Conservation (phyloP, 768 basidiomycete species). For the Termitomyces sp. region DNA sequence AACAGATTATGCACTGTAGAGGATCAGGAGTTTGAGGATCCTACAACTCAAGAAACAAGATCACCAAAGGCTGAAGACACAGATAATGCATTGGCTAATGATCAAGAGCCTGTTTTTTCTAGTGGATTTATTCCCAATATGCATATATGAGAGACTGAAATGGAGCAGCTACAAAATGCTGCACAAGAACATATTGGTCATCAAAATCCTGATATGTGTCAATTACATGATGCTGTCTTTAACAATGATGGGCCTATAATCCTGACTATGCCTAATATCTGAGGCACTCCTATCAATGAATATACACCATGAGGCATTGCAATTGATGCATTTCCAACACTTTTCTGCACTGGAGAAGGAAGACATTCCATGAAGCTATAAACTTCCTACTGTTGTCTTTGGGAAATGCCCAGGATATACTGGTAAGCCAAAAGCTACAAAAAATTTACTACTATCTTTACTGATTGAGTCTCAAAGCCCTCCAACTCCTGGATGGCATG, state of each 20-base stretch:
- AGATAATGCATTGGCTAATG: neutral
- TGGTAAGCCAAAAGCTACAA: too few species aligned
- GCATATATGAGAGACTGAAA: too few species aligned
- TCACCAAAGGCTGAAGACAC: constrained; percentile 9
- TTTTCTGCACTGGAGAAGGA: neutral
- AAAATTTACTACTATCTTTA: too few species aligned
- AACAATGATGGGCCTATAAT: neutral
- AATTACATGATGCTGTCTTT: neutral
- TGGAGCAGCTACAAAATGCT: too few species aligned
- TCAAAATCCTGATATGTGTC: neutral
- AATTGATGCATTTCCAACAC: neutral
- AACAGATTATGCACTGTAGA: constrained; percentile 7
- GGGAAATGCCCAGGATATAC: too few species aligned
- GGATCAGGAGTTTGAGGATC: constrained; percentile 5
- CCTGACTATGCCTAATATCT: neutral
- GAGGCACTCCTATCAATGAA: neutral
- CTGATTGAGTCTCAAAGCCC: too few species aligned
- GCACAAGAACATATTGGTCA: neutral
- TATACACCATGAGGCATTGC: neutral
- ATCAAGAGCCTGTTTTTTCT: neutral
- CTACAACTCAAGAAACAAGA: constrained; percentile 1
- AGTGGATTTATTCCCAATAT: too few species aligned
- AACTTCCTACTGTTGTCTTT: too few species aligned
- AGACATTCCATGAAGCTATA: neutral
- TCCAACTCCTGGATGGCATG: too few species aligned